Percentiles rank a stretch among this genome's conserved stretches.
These are phyloP conservation scores for Pestalotiopsis sp. DNA, from an alignment of 2,329 filamentous ascomycete species.

Conservation along the genomic window DNA sequence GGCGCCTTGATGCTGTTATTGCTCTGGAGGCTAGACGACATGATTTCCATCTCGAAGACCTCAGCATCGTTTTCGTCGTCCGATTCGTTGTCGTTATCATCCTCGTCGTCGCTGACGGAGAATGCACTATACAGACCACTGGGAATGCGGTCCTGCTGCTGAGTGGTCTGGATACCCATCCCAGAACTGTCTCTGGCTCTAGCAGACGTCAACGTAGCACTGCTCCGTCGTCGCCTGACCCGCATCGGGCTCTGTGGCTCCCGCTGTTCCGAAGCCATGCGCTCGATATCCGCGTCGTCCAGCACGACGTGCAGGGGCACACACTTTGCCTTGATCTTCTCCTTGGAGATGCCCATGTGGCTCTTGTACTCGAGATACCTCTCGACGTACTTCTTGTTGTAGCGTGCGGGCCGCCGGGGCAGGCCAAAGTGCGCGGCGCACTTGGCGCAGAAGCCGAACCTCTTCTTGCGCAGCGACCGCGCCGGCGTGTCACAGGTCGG, in stretches of 20 bases:
- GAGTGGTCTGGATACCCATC: too few species aligned
- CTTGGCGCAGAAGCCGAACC: conserved; percentile 7
- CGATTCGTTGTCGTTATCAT: background rate
- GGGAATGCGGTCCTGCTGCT: too few species aligned
- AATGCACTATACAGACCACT: background rate
- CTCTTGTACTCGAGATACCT: conserved; percentile 28
- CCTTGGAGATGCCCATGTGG: conserved; percentile 16
- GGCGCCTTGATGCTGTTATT: background rate
- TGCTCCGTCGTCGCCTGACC: background rate
- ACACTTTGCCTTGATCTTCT: conserved; percentile 19
- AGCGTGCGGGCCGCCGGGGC: background rate
- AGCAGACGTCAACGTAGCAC: background rate
- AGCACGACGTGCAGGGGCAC: conserved; percentile 21
- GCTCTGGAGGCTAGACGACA: background rate
- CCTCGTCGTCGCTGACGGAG: background rate
- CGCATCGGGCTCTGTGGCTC: conserved; percentile 8
- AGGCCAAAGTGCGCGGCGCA: conserved; percentile 15
- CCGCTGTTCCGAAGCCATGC: background rate
- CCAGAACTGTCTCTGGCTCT: background rate
- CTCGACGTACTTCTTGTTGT: conserved; percentile 20
- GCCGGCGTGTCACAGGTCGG: conserved; percentile 2
- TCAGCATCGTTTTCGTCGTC: background rate
- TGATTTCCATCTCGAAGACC: background rate
- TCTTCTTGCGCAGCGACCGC: conserved; percentile 1
- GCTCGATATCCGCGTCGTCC: conserved; percentile 6